These are phyloP conservation scores for Terfezia boudieri DNA, from an alignment of 495 filamentous ascomycete species.

Conservation along the genomic window DNA sequence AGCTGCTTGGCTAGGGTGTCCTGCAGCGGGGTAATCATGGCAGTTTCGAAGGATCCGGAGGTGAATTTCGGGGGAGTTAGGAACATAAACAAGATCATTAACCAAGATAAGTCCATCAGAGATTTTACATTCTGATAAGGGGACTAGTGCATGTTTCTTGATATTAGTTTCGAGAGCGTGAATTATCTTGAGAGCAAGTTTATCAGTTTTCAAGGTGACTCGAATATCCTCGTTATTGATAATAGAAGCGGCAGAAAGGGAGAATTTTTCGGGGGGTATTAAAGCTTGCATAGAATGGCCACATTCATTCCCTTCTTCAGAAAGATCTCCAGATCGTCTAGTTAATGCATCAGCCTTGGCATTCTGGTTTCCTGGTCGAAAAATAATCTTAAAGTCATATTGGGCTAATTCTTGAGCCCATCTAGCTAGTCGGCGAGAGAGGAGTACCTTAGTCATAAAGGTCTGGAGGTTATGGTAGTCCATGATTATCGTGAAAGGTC, in stretches of 20 bases:
- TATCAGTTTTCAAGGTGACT: background rate
- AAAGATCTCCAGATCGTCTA: too few relatives aligned
- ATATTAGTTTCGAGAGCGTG: too few relatives aligned
- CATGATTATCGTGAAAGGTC: constrained; percentile 3
- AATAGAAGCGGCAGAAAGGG: background rate
- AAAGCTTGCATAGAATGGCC: background rate
- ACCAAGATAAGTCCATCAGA: background rate
- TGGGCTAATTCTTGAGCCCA: background rate
- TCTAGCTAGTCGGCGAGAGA: background rate
- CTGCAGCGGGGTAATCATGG: too few relatives aligned
- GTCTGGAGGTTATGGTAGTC: background rate
- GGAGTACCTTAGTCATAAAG: background rate
- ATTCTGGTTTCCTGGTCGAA: too few relatives aligned
- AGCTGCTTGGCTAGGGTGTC: too few relatives aligned
- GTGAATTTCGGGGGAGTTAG: background rate
- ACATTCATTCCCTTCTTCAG: background rate
- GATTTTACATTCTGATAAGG: background rate
- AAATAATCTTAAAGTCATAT: too few relatives aligned
- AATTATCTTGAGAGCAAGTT: background rate
- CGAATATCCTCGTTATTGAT: background rate
- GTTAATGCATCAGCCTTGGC: too few relatives aligned
- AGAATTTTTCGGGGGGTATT: background rate
- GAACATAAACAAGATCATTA: background rate
- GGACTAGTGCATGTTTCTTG: background rate
- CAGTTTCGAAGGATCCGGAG: too few relatives aligned